Evolutionary conservation across 495 filamentous ascomycete species (phyloP).

Genomic region (Halenospora varia): DNA sequence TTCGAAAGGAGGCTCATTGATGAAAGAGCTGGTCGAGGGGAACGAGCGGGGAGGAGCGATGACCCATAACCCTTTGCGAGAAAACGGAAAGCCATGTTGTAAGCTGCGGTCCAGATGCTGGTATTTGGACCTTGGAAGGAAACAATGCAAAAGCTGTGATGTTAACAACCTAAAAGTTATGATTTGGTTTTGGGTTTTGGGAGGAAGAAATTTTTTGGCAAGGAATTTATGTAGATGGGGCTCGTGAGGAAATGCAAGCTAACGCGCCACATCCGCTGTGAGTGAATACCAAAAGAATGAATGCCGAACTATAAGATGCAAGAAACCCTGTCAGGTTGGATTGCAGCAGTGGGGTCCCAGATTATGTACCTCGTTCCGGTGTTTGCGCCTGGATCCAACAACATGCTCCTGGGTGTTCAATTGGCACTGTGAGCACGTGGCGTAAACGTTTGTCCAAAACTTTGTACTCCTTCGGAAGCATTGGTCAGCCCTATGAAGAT

Average conservation of each 20-base stretch:
- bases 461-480: neutral
- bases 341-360: neutral
- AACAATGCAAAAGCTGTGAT: too few species aligned
- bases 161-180: neutral
- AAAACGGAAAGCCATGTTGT: neutral
- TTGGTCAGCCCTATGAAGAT: neutral
- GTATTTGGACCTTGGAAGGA: too few species aligned
- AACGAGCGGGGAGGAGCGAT: neutral
- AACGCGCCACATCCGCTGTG: neutral
- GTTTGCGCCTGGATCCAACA: neutral
- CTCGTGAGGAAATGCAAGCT: neutral
- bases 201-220: neutral
- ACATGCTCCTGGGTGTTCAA: neutral
- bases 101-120: neutral
- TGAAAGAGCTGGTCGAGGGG: neutral
- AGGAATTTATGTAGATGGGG: neutral
- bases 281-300: neutral
- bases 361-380: neutral
- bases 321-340: neutral
- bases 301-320: neutral
- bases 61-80: neutral
- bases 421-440: neutral
- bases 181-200: neutral
- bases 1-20: neutral
- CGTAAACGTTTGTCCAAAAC: neutral